A percentile compares a stretch with the other conserved stretches of the same genome.
These are phyloP conservation scores for Phytophthora ohioensis DNA, from an alignment of 352 stramenopile species.

Conservation along the genomic window DNA sequence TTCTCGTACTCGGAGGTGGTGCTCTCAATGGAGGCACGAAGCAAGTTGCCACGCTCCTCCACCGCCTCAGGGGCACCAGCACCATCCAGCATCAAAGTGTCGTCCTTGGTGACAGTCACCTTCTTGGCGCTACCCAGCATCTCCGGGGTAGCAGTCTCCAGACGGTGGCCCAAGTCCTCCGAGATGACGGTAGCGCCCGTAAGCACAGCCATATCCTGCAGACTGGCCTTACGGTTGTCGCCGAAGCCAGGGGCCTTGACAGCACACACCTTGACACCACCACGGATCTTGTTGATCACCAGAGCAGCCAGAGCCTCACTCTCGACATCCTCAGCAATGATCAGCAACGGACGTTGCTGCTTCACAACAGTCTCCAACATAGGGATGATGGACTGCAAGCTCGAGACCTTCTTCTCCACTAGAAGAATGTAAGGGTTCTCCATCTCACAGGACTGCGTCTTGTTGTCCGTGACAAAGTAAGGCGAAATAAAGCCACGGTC, in stretches of 20 bases:
- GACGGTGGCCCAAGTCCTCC: conserved; percentile 98
- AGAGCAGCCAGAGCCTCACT: conserved; percentile 98
- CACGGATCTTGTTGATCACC: conserved; percentile 99
- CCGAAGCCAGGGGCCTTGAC: conserved; percentile 99
- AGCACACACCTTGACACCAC: conserved; percentile 99
- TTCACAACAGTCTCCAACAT: conserved; percentile 99
- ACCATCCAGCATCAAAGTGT: conserved; percentile 98
- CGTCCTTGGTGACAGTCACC: conserved; percentile 98
- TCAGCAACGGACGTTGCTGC: conserved; percentile 96
- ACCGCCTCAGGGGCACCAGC: conserved; percentile 94
- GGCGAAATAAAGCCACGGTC: conserved; percentile 99
- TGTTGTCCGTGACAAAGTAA: conserved; percentile 99
- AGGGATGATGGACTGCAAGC: conserved; percentile 96
- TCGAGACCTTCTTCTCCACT: conserved; percentile 99
- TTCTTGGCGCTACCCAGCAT: conserved; percentile 96
- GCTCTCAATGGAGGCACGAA: conserved; percentile 95
- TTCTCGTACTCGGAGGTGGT: conserved; percentile 99
- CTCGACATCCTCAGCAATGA: conserved; percentile 99
- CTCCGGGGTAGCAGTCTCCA: conserved; percentile 96
- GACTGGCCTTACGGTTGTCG: conserved; percentile 99
- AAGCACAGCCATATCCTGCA: conserved; percentile 99
- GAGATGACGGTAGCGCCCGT: conserved; percentile 98
- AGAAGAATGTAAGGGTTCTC: conserved; percentile 99
- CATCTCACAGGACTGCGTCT: conserved; percentile 98
- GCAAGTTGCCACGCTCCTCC: conserved; percentile 96